Base-by-base conservation (phyloP, 2,329 filamentous ascomycete genomes). In the Penicillium brevicompactum region DNA sequence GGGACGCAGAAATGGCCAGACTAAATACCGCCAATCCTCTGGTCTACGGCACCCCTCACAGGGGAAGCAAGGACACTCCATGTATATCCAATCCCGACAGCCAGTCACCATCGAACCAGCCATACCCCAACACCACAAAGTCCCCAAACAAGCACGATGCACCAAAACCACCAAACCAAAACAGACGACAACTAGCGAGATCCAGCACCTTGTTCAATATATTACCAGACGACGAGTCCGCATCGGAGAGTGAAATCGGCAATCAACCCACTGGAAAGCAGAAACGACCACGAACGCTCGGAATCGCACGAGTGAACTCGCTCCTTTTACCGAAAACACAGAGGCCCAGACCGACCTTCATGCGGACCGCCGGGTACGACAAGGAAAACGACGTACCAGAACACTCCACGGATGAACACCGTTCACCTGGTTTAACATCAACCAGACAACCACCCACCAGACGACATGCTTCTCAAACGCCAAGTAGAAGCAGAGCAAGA, bases 331-430 rank as follows among this genome's bases (percentile, higher is more conserved):
- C 65, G 2, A 47, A 68, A 24, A 58, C 65, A 16, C 64, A 63
- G 27, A 62, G 58, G 18, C 62, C 64, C 34, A 60, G 63, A 42
- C 61, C 60, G 16, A 60, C 55, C 13, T 53, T 61, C 44, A 72
- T 70, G 56, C 59, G 64, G 51, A 65, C 68, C 50, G 62, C 61
- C 6, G 68, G 72, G 45, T 73, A 71, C 44, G 67, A 69, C 40
- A 72, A 73, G 57, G 70, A 74, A 34, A 70, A 71, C 38, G 70
- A 72, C n/a, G 59, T 67, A 4, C 55, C 63, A 13, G 70, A 71
- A 46, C 59, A 67, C 6, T 34, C 49, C 7, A 54, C 53, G 3
- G 61, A 65, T 21, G 45, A 49, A 44, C 40, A 53, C 22, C 45
- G 50, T 32, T 44, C 56, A n/a, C 40, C 50, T 18, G 57, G 59